Percentiles rank a stretch among this genome's conserved stretches.
Conservation (phyloP, 1,284 basidiomycete species). For the Malassezia restricta region DNA sequence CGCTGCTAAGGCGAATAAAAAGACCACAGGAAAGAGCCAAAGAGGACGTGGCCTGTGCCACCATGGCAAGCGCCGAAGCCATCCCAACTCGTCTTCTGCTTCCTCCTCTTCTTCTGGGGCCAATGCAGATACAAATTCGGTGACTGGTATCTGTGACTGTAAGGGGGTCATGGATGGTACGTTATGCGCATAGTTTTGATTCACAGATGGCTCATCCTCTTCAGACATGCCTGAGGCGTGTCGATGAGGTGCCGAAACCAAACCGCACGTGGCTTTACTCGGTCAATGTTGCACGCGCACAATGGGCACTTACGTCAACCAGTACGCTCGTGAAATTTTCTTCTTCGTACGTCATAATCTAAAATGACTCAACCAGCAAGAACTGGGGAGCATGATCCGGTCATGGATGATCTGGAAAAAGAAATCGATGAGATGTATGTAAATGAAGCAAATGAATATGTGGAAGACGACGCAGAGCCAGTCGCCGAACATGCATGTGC, state of each 20-base stretch:
- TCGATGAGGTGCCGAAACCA: no score
- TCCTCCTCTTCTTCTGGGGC: not conserved
- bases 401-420: no score
- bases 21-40: slow-evolving; percentile 31
- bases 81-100: slow-evolving; percentile 21
- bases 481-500: slow-evolving; percentile 43
- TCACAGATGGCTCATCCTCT: slow-evolving; percentile 46
- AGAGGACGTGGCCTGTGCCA: slow-evolving; percentile 27
- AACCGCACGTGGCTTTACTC: no score
- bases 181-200: slow-evolving; percentile 48
- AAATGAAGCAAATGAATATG: not conserved
- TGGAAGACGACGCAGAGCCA: slow-evolving; percentile 51
- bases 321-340: no score
- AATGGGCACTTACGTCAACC: no score
- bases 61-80: slow-evolving; percentile 30
- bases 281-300: no score
- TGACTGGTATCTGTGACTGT: slow-evolving; percentile 60
- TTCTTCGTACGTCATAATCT: no score
- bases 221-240: no score
- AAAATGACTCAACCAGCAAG: no score
- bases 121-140: slow-evolving; percentile 10
- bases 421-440: not conserved
- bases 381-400: no score
- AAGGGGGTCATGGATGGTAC: slow-evolving; percentile 50
- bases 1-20: slow-evolving; percentile 27